Evolutionary conservation across 2,329 filamentous ascomycete genomes (phyloP).

Genomic region (Nigrospora sphaerica): DNA sequence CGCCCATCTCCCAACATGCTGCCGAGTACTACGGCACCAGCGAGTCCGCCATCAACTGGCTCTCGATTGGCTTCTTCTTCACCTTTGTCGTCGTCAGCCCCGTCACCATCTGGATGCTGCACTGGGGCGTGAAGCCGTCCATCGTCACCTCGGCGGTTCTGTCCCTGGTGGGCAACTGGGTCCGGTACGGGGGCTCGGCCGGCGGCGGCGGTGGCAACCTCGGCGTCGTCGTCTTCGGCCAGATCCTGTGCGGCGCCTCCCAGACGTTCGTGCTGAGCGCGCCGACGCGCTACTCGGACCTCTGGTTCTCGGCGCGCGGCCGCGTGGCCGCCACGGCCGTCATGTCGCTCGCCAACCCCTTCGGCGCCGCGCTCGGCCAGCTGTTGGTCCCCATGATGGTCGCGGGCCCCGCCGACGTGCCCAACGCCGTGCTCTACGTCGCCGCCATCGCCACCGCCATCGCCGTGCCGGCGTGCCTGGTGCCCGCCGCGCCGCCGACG

Average conservation of each 20-base stretch:
- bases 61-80: slow-evolving; percentile 82
- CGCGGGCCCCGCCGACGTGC: slow-evolving; percentile 54
- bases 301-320: slow-evolving; percentile 86
- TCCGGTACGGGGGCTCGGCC: slow-evolving; percentile 69
- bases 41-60: slow-evolving; percentile 82
- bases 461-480: slow-evolving; percentile 70
- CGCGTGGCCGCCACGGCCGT: slow-evolving; percentile 83
- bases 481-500: slow-evolving; percentile 69
- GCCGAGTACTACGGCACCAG: slow-evolving; percentile 69
- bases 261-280: slow-evolving; percentile 90
- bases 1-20: slow-evolving; percentile 69
- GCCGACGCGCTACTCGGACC: slow-evolving; percentile 83
- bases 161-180: slow-evolving; percentile 80
- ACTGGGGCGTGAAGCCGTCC: slow-evolving; percentile 70
- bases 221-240: slow-evolving; percentile 78
- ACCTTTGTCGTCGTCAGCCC: slow-evolving; percentile 71
- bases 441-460: slow-evolving; percentile 36
- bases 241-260: slow-evolving; percentile 80
- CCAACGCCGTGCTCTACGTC: slow-evolving; percentile 77
- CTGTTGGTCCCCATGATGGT: slow-evolving; percentile 78
- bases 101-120: slow-evolving; percentile 67
- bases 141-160: slow-evolving; percentile 69
- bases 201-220: slow-evolving; percentile 53
- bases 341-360: slow-evolving; percentile 78
- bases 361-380: slow-evolving; percentile 84